A percentile compares a stretch with the other conserved stretches of the same genome.
phyloP scores from a whole-genome alignment of 352 stramenopile species.

The Globisporangium rhizosaccharum region DNA sequence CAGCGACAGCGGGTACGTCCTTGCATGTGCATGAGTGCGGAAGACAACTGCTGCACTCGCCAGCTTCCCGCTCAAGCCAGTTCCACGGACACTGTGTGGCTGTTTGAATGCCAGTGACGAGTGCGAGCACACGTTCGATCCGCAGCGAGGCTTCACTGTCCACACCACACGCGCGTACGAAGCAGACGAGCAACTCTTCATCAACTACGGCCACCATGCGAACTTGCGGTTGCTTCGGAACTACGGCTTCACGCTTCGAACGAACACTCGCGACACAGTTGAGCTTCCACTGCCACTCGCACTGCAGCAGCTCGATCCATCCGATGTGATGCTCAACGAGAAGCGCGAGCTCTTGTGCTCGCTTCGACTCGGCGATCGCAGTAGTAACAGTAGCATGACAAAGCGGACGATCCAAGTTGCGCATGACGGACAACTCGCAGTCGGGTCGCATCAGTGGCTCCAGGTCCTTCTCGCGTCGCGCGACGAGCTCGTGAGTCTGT shows the following conservation, averaged over 20 bases:
- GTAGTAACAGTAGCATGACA: conserved; percentile 6
- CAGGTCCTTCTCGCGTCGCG: conserved; percentile 40
- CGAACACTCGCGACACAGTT: conserved; percentile 41
- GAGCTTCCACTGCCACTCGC: conserved; percentile 28
- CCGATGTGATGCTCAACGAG: conserved; percentile 22
- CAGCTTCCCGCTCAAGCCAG: too few relatives aligned
- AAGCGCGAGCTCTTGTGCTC: conserved; percentile 35
- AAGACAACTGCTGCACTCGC: neutral
- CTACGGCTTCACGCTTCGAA: conserved; percentile 58
- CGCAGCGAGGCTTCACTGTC: conserved; percentile 52
- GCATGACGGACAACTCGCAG: conserved; percentile 24
- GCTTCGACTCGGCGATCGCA: conserved; percentile 10
- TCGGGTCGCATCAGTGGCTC: conserved; percentile 44
- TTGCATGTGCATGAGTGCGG: neutral
- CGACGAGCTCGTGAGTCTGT: conserved; percentile 37
- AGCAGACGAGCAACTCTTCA: conserved; percentile 67
- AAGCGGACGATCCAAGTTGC: conserved; percentile 30
- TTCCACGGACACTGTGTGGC: neutral
- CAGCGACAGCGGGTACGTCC: conserved; percentile 37
- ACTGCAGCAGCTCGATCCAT: conserved; percentile 27
- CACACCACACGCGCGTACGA: conserved; percentile 52
- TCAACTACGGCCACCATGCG: conserved; percentile 70
- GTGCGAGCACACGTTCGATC: conserved; percentile 58
- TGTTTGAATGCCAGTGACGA: conserved; percentile 33
- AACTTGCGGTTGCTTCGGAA: conserved; percentile 74